Conservation (phyloP, 768 basidiomycete genomes). For the Boletales sp. region DNA sequence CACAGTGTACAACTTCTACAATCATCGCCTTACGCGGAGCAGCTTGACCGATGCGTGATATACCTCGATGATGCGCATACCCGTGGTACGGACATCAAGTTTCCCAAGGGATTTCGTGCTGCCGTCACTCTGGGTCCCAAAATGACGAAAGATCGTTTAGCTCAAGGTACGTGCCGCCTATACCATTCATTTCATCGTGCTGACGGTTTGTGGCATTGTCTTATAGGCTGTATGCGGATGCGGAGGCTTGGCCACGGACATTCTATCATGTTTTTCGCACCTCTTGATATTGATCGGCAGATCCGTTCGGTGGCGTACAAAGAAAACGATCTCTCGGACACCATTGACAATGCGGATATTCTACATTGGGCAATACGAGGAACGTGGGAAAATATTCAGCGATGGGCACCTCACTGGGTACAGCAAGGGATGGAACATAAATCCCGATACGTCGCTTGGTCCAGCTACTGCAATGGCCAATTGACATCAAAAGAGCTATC, state of each 20-base stretch:
- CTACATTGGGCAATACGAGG: constrained; percentile 43
- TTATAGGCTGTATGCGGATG: constrained; percentile 54
- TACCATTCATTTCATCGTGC: too few species aligned
- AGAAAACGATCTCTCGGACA: neutral
- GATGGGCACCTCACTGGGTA: constrained; percentile 39
- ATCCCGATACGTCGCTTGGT: constrained; percentile 22
- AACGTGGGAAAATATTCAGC: constrained; percentile 39
- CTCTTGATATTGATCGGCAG: constrained; percentile 38
- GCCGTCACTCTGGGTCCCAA: constrained; percentile 14
- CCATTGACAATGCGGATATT: constrained; percentile 30
- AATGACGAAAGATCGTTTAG: constrained; percentile 14
- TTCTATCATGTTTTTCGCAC: constrained; percentile 46
- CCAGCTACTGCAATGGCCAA: constrained; percentile 7
- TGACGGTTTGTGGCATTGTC: neutral
- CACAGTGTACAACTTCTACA: constrained; percentile 33
- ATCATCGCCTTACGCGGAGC: constrained; percentile 25
- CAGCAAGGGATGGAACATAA: constrained; percentile 38
- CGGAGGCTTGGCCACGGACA: constrained; percentile 46
- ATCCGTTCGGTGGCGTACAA: constrained; percentile 32
- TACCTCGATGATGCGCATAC: constrained; percentile 18
- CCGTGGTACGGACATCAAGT: constrained; percentile 16
- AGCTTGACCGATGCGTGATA: constrained; percentile 4
- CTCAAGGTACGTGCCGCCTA: constrained; percentile 4
- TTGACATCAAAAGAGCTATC: constrained; percentile 1
- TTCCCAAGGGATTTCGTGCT: constrained; percentile 10